Percentiles rank a stretch among this genome's conserved stretches.
Conservation (phyloP, 306 rosid genomes). For the Rosa chinensis region DNA sequence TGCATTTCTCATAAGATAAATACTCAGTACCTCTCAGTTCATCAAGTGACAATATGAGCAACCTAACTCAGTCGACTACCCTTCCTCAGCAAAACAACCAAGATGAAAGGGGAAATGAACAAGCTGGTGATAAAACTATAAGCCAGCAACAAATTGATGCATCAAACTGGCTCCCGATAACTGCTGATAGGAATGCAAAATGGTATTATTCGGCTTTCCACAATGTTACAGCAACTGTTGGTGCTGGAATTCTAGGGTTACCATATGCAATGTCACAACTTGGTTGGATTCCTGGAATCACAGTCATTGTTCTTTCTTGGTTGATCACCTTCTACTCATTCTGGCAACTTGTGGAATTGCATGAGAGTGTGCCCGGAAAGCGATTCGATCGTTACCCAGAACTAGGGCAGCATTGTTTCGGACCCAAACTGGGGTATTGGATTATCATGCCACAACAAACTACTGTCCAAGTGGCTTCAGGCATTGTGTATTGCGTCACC, state of each 20-base stretch:
- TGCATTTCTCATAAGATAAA: background rate
- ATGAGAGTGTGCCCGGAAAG: conserved; percentile 48
- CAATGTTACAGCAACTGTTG: conserved; percentile 41
- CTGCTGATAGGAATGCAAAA: conserved; percentile 37
- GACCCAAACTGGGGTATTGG: conserved; percentile 50
- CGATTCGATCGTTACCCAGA: conserved; percentile 58
- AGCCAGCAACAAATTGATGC: conserved; percentile 4
- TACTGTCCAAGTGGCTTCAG: conserved; percentile 52
- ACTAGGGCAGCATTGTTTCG: conserved; percentile 50
- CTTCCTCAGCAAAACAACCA: background rate
- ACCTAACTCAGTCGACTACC: background rate
- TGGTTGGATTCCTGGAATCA: conserved; percentile 46
- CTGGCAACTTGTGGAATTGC: conserved; percentile 61
- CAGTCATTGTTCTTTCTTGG: conserved; percentile 43
- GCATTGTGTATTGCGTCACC: conserved; percentile 60
- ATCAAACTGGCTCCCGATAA: conserved; percentile 36
- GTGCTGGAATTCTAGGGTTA: conserved; percentile 37
- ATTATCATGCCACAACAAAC: conserved; percentile 53
- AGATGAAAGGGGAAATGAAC: background rate
- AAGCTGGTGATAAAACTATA: background rate
- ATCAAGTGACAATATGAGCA: background rate
- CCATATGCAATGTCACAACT: conserved; percentile 36
- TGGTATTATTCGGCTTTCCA: conserved; percentile 50
- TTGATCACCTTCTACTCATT: conserved; percentile 59
- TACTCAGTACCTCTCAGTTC: background rate